phyloP scores from a whole-genome alignment of 2,329 filamentous ascomycete species.

The Coniochaeta sp. region DNA sequence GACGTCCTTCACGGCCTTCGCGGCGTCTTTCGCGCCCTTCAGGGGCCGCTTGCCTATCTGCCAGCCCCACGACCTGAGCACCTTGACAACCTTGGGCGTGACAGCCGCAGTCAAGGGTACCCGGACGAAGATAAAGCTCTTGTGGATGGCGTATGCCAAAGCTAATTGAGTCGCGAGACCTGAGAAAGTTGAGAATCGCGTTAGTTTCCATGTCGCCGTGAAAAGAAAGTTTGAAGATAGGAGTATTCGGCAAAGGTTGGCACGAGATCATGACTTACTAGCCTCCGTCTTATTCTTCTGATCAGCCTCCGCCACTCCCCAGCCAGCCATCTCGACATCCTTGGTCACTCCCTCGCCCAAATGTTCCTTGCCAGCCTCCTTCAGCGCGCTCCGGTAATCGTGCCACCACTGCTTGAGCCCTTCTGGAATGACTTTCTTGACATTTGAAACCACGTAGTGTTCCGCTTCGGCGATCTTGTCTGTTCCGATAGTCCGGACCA shows the following conservation, averaged over 20 bases:
- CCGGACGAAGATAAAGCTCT: constrained; percentile 94
- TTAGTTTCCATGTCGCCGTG: neutral
- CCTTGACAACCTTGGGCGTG: constrained; percentile 90
- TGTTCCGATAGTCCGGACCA: constrained; percentile 74
- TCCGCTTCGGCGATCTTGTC: constrained; percentile 70
- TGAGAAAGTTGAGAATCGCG: constrained; percentile 19
- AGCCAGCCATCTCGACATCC: constrained; percentile 42
- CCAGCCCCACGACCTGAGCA: constrained; percentile 83
- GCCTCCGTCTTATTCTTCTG: constrained; percentile 56
- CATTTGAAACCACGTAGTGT: constrained; percentile 55
- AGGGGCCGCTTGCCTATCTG: constrained; percentile 71
- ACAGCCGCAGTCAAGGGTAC: constrained; percentile 87
- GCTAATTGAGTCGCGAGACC: constrained; percentile 74
- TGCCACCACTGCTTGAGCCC: constrained; percentile 45
- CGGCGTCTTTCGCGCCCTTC: constrained; percentile 11
- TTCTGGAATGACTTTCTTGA: constrained; percentile 53
- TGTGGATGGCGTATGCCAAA: constrained; percentile 93
- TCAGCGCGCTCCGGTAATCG: constrained; percentile 39
- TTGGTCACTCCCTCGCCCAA: constrained; percentile 36
- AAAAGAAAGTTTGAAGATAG: neutral
- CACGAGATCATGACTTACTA: constrained; percentile 51
- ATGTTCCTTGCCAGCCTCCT: constrained; percentile 33
- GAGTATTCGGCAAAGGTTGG: neutral
- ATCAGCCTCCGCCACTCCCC: constrained; percentile 58
- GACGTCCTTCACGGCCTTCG: constrained; percentile 10